Conservation (phyloP, 352 stramenopile genomes). For the Globisporangium acanthophoron region DNA sequence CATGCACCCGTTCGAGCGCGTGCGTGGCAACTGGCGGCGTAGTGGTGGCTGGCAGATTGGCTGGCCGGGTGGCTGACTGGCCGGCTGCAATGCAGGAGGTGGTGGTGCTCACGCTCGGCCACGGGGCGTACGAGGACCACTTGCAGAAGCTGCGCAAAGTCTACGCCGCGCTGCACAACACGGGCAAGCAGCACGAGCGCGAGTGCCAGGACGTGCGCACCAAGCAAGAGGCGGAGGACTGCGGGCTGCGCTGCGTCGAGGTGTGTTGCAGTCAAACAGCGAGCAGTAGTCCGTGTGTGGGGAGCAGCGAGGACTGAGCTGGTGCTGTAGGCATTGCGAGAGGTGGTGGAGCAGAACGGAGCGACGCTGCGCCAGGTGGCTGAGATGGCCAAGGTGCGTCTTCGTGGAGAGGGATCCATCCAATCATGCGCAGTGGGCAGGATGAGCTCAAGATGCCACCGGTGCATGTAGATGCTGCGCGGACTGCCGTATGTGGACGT, state of each 20-base stretch:
- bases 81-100: conserved; percentile 44
- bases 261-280: conserved; percentile 13
- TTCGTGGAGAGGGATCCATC: background rate
- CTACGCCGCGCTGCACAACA: conserved; percentile 73
- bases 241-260: conserved; percentile 68
- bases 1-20: conserved; percentile 79
- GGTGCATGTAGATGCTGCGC: conserved; percentile 44
- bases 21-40: conserved; percentile 15
- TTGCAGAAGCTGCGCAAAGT: conserved; percentile 73
- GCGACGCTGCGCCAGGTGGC: conserved; percentile 38
- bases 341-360: conserved; percentile 37
- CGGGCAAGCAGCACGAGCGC: conserved; percentile 62
- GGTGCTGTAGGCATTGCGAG: conserved; percentile 29
- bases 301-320: background rate
- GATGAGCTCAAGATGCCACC: background rate
- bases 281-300: background rate
- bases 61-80: too few species aligned
- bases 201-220: conserved; percentile 65
- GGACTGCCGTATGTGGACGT: conserved; percentile 74
- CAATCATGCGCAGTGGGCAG: background rate
- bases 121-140: conserved; percentile 62
- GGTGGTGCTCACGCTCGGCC: conserved; percentile 71
- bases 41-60: too few species aligned
- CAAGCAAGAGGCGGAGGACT: conserved; percentile 77
- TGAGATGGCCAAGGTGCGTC: conserved; percentile 52